These are phyloP conservation scores for Paraphaeosphaeria sporulosa DNA, from an alignment of 2,329 filamentous ascomycete species.

Conservation along the genomic window DNA sequence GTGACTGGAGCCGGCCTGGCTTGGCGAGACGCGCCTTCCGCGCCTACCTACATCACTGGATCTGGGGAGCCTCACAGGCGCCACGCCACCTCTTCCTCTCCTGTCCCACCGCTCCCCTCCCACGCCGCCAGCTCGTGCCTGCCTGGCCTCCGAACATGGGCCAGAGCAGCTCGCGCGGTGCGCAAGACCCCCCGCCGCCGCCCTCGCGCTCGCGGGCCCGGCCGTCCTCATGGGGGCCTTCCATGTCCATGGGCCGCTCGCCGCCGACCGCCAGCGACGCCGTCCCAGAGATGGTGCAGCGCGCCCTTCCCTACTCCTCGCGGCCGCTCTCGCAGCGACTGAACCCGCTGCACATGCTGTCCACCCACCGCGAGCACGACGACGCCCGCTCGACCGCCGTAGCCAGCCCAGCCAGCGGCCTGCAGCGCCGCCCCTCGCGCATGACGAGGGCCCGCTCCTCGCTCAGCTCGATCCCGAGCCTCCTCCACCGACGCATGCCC, in stretches of 20 bases:
- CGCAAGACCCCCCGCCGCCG: conserved; percentile 19
- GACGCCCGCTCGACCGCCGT: conserved; percentile 42
- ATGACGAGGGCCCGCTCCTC: conserved; percentile 47
- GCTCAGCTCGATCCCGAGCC: conserved; percentile 42
- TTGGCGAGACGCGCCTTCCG: conserved; percentile 8
- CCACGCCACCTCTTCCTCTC: conserved; percentile 16
- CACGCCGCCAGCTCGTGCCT: conserved; percentile 32
- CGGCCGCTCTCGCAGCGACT: conserved; percentile 33
- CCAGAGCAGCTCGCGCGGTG: conserved; percentile 46
- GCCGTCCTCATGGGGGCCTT: conserved; percentile 44
- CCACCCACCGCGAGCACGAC: conserved; percentile 35
- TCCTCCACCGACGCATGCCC: conserved; percentile 40
- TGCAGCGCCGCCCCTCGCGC: conserved; percentile 38
- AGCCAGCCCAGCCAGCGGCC: conserved; percentile 18
- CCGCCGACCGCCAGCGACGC: conserved; percentile 26
- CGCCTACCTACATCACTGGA: conserved; percentile 10
- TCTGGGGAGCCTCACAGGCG: conserved; percentile 11
- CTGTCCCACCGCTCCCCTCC: conserved; percentile 16
- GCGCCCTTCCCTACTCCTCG: conserved; percentile 24
- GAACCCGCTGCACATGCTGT: conserved; percentile 41
- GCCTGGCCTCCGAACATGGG: conserved; percentile 46
- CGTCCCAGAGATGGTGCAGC: conserved; percentile 32
- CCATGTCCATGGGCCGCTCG: conserved; percentile 25
- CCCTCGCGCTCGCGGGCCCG: conserved; percentile 36
- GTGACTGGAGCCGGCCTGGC: conserved; percentile 2